phyloP scores from a whole-genome alignment of 116 monocot genomes.

The Phalaenopsis hybrid region DNA sequence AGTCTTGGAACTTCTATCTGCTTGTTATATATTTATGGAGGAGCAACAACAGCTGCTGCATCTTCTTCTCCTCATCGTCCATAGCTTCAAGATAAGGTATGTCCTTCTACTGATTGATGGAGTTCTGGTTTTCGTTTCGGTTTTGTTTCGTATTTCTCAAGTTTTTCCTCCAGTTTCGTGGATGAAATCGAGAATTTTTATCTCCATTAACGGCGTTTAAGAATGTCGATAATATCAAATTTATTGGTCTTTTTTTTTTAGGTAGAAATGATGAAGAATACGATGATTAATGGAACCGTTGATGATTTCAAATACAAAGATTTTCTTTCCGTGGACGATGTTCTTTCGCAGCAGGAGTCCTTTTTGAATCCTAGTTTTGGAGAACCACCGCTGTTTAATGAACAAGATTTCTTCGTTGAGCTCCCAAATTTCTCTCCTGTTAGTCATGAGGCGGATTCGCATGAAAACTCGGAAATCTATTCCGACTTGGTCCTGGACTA shows the following conservation, averaged over 20 bases:
- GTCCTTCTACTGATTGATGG: not conserved
- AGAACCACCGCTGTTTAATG: not conserved
- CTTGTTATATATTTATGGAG: not conserved
- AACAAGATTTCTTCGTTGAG: not conserved
- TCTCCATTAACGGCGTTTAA: not conserved
- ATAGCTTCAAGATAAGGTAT: not conserved
- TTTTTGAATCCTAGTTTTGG: not conserved
- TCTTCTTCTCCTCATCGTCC: not conserved
- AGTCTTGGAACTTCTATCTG: not conserved
- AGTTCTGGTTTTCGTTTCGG: too few species aligned
- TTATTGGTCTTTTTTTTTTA: not conserved
- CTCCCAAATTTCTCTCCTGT: not conserved
- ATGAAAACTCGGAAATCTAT: slow-evolving; percentile 44
- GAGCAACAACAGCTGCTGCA: too few species aligned
- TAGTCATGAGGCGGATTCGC: slow-evolving; percentile 1
- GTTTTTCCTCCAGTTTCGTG: not conserved
- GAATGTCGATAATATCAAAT: not conserved
- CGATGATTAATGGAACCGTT: too few species aligned
- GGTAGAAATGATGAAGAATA: too few species aligned
- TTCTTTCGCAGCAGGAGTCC: too few species aligned
- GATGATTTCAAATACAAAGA: too few species aligned
- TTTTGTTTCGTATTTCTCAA: not conserved
- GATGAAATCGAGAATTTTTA: not conserved
- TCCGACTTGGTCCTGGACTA: slow-evolving; percentile 62
- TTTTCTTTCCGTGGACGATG: too few species aligned